phyloP scores from a whole-genome alignment of 805 yeast genomes.

The Tetrapisispora namnaoensis region DNA sequence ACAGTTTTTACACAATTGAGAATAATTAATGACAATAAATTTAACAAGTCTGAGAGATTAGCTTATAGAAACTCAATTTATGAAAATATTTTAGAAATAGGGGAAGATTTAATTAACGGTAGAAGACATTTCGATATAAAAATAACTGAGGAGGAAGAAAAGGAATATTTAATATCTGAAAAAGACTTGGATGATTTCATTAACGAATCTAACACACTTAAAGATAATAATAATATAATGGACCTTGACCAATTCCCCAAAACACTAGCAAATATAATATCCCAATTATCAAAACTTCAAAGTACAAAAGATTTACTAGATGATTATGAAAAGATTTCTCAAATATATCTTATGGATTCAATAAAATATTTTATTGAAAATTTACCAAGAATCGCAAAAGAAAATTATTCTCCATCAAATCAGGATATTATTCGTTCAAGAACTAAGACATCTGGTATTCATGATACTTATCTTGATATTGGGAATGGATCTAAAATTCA shows the following conservation, averaged over 20 bases:
- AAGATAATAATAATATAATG: neutral
- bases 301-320: slow-evolving; percentile 49
- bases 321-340: slow-evolving; percentile 42
- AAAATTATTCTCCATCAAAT: slow-evolving; percentile 57
- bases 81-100: slow-evolving; percentile 68
- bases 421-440: slow-evolving; percentile 79
- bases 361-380: slow-evolving; percentile 69
- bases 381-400: slow-evolving; percentile 41
- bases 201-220: slow-evolving; percentile 1
- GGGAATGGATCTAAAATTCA: slow-evolving; percentile 51
- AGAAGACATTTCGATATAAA: slow-evolving; percentile 37
- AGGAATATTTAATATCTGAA: slow-evolving; percentile 2
- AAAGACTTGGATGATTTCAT: slow-evolving; percentile 10
- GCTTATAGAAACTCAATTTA: slow-evolving; percentile 69
- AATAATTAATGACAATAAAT: slow-evolving; percentile 29
- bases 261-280: slow-evolving; percentile 19
- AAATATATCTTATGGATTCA: slow-evolving; percentile 78
- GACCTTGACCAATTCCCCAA: slow-evolving; percentile 32
- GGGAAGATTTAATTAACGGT: slow-evolving; percentile 60
- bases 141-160: neutral
- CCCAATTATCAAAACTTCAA: slow-evolving; percentile 45
- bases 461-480: slow-evolving; percentile 70
- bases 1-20: slow-evolving; percentile 34
- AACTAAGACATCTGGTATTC: slow-evolving; percentile 87
- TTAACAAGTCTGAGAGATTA: slow-evolving; percentile 44